A percentile compares a stretch with the other conserved stretches of the same genome.
Evolutionary conservation across 148 eudicot genomes (phyloP).

Genomic region (Chenopodium suecicum): DNA sequence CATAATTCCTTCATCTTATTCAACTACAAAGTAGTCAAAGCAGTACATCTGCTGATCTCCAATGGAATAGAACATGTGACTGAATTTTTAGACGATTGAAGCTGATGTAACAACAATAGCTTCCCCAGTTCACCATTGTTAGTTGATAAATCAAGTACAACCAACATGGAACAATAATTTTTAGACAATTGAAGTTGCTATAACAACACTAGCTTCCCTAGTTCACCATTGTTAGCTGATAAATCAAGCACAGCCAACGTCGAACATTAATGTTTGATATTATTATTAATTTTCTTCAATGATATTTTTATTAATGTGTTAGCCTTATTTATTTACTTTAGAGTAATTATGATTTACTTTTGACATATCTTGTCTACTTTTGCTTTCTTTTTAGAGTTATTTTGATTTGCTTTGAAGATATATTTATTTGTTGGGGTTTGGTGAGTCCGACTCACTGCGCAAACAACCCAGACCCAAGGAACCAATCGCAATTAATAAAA

Average conservation of each 20-base stretch:
- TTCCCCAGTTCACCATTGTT: slow-evolving; percentile 74
- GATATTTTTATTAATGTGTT: too few species aligned
- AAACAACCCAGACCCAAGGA: too few species aligned
- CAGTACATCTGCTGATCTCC: slow-evolving; percentile 72
- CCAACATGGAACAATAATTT: slow-evolving; percentile 59
- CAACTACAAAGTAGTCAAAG: slow-evolving; percentile 72
- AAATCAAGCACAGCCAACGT: slow-evolving; percentile 75
- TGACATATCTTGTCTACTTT: too few species aligned
- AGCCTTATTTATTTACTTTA: too few species aligned
- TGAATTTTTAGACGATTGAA: slow-evolving; percentile 78
- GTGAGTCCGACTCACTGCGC: too few species aligned
- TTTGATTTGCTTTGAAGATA: too few species aligned
- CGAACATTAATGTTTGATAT: slow-evolving; percentile 34
- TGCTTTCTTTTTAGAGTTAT: too few species aligned
- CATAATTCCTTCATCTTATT: slow-evolving; percentile 34
- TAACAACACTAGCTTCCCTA: slow-evolving; percentile 63
- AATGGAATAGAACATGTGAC: slow-evolving; percentile 60
- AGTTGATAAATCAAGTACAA: slow-evolving; percentile 77
- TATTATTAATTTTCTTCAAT: too few species aligned
- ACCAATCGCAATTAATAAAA: too few species aligned
- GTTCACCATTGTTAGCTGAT: slow-evolving; percentile 68
- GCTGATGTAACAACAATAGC: slow-evolving; percentile 64
- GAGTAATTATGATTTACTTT: too few species aligned
- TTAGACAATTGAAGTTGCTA: slow-evolving; percentile 89
- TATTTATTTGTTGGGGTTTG: too few species aligned